Base-by-base conservation (phyloP, 2,329 filamentous ascomycete species). In the Botrytis fabae region DNA sequence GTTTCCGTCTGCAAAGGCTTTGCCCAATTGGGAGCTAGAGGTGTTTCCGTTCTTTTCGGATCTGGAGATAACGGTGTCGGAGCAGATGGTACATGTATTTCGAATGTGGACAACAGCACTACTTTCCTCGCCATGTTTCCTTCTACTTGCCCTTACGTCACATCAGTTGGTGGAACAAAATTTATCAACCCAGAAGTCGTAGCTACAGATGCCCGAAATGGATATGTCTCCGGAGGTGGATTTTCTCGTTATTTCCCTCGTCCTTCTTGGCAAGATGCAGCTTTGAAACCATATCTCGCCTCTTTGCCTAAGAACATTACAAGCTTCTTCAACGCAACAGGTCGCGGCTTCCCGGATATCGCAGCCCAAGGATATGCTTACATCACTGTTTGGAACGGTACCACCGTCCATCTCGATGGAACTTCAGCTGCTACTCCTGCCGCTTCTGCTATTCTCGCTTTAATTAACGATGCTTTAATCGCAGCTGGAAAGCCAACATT, bases 81-180 rank as follows among this genome's bases (percentile, higher is more conserved):
- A 4, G 84, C 81, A 6, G 81, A 81, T 32, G 70, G 73, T 10
- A 72, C 73, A 25, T 75, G 76, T 68, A 76, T 84, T 69, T 84
- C 85, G 74, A 89, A 90, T 77, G 88, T 91, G 73, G 90, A 89
- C 40, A 83, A 87, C 72, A 85, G 82, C 6, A 84, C 85, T 16
- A 83, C 85, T 28, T 89, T 90, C 78, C 83, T 89, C 54, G 85
- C 90, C 1, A 86, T 85, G 2, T 93, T 92, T 81, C 91, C 91
- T 0, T 86, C 86, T 0, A 86, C 86, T 0, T 93, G 91, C 77
- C 91, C 90, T 0, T 93, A 87, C 80, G 87, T 92, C 20, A 92
- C 91, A 0, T 82, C 86, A 3, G 86, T 93, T 1, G 91, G 91
- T 22, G 90, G 78, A 4, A 82, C 80, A 25, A 76, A 77, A 6